Evolutionary conservation across 768 basidiomycete genomes (phyloP).

Genomic region (Dioszegia crocea): DNA sequence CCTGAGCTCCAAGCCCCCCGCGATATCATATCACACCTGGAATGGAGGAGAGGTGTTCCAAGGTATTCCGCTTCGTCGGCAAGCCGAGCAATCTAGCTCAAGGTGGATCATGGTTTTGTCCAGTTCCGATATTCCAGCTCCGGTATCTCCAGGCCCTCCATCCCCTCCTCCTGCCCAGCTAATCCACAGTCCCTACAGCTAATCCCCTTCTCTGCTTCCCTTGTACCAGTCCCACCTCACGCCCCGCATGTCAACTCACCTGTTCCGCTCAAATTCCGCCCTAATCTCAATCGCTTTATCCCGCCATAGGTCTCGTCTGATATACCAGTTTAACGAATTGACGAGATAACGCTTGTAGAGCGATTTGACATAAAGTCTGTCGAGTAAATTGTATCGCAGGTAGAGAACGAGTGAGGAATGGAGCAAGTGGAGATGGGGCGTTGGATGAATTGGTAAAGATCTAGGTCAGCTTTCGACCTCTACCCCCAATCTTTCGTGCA

Average conservation of each 20-base stretch:
- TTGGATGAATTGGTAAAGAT: not conserved
- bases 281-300: slow-evolving; percentile 76
- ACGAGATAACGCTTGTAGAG: slow-evolving; percentile 82
- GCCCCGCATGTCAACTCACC: slow-evolving; percentile 55
- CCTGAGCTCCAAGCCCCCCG: too few species aligned
- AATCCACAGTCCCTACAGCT: too few species aligned
- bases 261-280: slow-evolving; percentile 88
- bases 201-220: too few species aligned
- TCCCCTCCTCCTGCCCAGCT: too few species aligned
- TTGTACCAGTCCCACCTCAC: not conserved
- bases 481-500: not conserved
- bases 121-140: too few species aligned
- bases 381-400: not conserved
- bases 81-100: too few species aligned
- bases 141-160: too few species aligned
- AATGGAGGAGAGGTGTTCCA: too few species aligned
- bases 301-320: slow-evolving; percentile 81
- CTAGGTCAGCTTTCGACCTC: slow-evolving; percentile 5
- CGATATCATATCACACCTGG: too few species aligned
- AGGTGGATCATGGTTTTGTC: too few species aligned
- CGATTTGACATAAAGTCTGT: slow-evolving; percentile 76
- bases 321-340: slow-evolving; percentile 84
- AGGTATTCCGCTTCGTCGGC: too few species aligned
- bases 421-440: not conserved
- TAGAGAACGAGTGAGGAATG: too few species aligned